Conservation (phyloP, 1,284 basidiomycete species). For the Vanrija sp. region DNA sequence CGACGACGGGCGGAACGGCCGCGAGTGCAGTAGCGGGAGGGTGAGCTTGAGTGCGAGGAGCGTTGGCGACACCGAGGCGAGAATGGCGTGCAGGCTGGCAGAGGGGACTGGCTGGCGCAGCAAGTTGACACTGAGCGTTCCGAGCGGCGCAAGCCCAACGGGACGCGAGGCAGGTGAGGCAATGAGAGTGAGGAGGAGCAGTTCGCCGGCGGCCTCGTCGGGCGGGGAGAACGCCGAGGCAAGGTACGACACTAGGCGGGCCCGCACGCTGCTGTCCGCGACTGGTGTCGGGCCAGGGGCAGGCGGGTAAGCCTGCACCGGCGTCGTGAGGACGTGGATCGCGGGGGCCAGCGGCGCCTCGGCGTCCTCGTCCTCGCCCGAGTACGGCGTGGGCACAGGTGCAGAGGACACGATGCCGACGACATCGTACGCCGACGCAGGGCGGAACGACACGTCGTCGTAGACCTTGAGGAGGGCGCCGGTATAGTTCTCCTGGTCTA, state of each 20-base stretch:
- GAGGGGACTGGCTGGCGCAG: slow-evolving; percentile 13
- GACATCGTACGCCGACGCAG: slow-evolving; percentile 38
- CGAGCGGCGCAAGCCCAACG: slow-evolving; percentile 28
- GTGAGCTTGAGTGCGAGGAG: slow-evolving; percentile 34
- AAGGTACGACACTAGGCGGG: slow-evolving; percentile 34
- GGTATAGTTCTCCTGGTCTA: slow-evolving; percentile 24
- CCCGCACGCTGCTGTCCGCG: slow-evolving; percentile 11
- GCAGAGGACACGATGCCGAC: slow-evolving; percentile 40
- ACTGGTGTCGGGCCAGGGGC: not conserved
- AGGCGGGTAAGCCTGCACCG: slow-evolving; percentile 3
- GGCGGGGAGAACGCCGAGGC: slow-evolving; percentile 28
- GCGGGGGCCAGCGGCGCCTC: slow-evolving; percentile 30
- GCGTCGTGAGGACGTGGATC: slow-evolving; percentile 37
- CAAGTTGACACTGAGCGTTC: slow-evolving; percentile 43
- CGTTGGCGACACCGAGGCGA: slow-evolving; percentile 25
- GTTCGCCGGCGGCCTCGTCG: slow-evolving; percentile 38
- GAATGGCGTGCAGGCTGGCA: slow-evolving; percentile 9
- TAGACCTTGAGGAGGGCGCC: slow-evolving; percentile 49
- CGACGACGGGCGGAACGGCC: slow-evolving; percentile 32
- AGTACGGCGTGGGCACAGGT: slow-evolving; percentile 31
- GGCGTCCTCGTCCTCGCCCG: slow-evolving; percentile 25
- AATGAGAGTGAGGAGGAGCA: slow-evolving; percentile 38
- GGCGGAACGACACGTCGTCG: slow-evolving; percentile 39
- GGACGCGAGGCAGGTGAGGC: slow-evolving; percentile 35
- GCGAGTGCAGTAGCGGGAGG: slow-evolving; percentile 32